Percentiles rank a stretch among this genome's conserved stretches.
phyloP scores from a whole-genome alignment of 2,329 filamentous ascomycete species.

The Dichotomopilus funicola region DNA sequence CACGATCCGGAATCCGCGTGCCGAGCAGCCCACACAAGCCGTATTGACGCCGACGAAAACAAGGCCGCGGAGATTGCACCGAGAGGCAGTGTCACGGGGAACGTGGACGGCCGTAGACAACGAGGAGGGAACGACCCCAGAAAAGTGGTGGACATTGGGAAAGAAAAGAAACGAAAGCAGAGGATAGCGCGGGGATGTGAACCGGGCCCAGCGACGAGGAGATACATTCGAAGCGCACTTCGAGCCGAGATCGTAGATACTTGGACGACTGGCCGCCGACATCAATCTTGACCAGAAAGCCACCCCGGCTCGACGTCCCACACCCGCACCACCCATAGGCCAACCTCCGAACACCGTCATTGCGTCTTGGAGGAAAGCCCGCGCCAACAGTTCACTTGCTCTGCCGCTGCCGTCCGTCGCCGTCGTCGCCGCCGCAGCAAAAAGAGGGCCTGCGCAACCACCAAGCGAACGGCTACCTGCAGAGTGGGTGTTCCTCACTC shows the following conservation, averaged over 20 bases:
- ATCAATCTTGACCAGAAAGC: background rate
- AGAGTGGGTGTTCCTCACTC: slow-evolving; percentile 25
- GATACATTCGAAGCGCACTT: slow-evolving; percentile 4
- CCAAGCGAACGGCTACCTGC: slow-evolving; percentile 28
- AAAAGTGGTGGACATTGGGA: too few species aligned
- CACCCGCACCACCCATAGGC: slow-evolving; percentile 14
- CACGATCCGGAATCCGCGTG: too few species aligned
- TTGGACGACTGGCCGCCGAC: slow-evolving; percentile 2
- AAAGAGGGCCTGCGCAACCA: slow-evolving; percentile 24
- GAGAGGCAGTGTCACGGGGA: too few species aligned
- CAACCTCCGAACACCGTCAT: background rate
- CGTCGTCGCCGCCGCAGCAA: slow-evolving; percentile 14
- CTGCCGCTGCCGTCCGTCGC: background rate
- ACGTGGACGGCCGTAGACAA: too few species aligned
- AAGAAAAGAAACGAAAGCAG: too few species aligned
- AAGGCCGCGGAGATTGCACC: too few species aligned
- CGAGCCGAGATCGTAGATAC: background rate
- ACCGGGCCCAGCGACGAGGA: background rate
- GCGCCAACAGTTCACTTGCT: background rate
- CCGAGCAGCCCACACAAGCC: too few species aligned
- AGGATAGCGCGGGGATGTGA: too few species aligned
- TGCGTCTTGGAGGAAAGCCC: slow-evolving; percentile 7
- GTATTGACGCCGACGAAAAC: too few species aligned
- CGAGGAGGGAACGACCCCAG: too few species aligned
- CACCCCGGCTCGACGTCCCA: slow-evolving; percentile 11